A percentile compares a stretch with the other conserved stretches of the same genome.
Conservation (phyloP, 371 early-diverging fungal genomes). For the Mucor velutinosus region DNA sequence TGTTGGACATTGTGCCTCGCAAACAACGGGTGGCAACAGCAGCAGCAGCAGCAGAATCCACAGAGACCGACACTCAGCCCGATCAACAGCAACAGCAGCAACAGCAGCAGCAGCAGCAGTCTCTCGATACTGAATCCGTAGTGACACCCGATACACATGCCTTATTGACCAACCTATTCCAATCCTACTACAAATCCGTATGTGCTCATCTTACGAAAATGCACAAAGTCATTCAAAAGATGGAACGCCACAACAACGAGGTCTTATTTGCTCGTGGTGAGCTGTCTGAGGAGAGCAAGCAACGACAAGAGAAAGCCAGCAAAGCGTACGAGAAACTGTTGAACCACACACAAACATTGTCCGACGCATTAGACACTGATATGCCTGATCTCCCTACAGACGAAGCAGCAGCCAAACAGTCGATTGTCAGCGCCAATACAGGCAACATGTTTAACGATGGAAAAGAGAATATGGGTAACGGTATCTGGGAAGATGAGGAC, state of each 20-base stretch:
- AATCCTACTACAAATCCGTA: constrained; percentile 71
- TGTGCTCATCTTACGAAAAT: constrained; percentile 69
- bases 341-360: constrained; percentile 62
- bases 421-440: constrained; percentile 48
- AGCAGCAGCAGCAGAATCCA: neutral
- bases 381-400: constrained; percentile 79
- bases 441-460: constrained; percentile 44
- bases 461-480: constrained; percentile 52
- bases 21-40: constrained; percentile 52
- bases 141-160: constrained; percentile 57
- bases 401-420: constrained; percentile 53
- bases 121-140: constrained; percentile 17
- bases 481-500: constrained; percentile 91
- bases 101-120: constrained; percentile 26
- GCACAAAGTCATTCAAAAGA: constrained; percentile 73
- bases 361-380: constrained; percentile 66
- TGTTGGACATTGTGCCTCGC: constrained; percentile 56
- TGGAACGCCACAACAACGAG: constrained; percentile 81
- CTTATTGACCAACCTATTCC: constrained; percentile 58
- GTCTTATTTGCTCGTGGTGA: constrained; percentile 81
- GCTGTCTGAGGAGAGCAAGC: constrained; percentile 80
- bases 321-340: constrained; percentile 76
- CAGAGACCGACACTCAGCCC: neutral
- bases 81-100: constrained; percentile 42
- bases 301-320: constrained; percentile 70